Evolutionary conservation across 1,139 yeast species (phyloP).

Genomic region (Ashbya aceris): DNA sequence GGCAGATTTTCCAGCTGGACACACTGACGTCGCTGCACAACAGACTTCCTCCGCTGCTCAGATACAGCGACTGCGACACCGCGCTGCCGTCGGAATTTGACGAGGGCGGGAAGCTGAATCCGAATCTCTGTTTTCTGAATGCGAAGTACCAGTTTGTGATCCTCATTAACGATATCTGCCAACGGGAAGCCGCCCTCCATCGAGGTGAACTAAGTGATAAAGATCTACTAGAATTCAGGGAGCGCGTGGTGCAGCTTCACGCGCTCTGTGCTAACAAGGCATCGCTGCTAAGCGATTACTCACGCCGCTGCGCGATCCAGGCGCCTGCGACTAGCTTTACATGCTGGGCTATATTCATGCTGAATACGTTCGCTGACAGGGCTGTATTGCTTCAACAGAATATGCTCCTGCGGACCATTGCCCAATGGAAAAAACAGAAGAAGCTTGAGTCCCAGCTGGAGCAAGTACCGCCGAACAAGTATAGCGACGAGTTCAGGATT

Average conservation of each 20-base stretch:
- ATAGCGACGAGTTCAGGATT: too few species aligned
- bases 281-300: slow-evolving; percentile 23
- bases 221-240: slow-evolving; percentile 36
- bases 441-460: too few species aligned
- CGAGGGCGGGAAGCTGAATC: slow-evolving; percentile 14
- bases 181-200: slow-evolving; percentile 20
- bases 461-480: too few species aligned
- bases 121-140: slow-evolving; percentile 35
- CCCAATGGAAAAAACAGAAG: too few species aligned
- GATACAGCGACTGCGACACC: slow-evolving; percentile 48
- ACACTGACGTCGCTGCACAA: slow-evolving; percentile 49
- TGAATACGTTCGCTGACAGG: slow-evolving; percentile 48
- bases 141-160: slow-evolving; percentile 46
- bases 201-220: slow-evolving; percentile 8
- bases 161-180: slow-evolving; percentile 41
- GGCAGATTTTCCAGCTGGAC: slow-evolving; percentile 56
- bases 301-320: slow-evolving; percentile 10
- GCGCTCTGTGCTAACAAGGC: slow-evolving; percentile 42
- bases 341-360: slow-evolving; percentile 38
- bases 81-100: slow-evolving; percentile 39
- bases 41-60: slow-evolving; percentile 49
- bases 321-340: slow-evolving; percentile 9
- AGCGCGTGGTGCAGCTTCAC: slow-evolving; percentile 41
- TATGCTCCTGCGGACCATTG: too few species aligned
- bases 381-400: slow-evolving; percentile 43